Conservation (phyloP, 352 stramenopile species). For the Thalassiosira hispida region DNA sequence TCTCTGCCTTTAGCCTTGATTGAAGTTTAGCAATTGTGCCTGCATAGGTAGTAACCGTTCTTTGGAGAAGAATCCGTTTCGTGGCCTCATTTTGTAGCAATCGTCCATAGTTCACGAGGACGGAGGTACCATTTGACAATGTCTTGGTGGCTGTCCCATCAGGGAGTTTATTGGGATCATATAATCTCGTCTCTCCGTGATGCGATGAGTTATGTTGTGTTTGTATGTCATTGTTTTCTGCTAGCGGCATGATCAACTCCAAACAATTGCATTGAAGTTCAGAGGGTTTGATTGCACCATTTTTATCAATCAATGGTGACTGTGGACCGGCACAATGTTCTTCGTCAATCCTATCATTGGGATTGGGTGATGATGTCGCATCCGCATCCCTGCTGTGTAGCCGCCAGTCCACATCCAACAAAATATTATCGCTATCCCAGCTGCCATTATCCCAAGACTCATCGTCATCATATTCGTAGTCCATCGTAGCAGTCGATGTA, state of each 20-base stretch:
- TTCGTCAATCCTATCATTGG: not conserved
- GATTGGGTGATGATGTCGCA: not conserved
- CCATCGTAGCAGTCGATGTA: not conserved
- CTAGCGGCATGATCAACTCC: slow-evolving; percentile 54
- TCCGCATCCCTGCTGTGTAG: not conserved
- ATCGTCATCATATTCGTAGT: not conserved
- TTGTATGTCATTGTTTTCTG: slow-evolving; percentile 10
- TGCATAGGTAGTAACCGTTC: slow-evolving; percentile 1
- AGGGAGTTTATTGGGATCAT: slow-evolving; percentile 12
- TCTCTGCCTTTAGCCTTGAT: not conserved
- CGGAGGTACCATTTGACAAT: slow-evolving; percentile 52
- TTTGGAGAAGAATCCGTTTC: slow-evolving; percentile 29
- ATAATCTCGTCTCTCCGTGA: slow-evolving; percentile 26
- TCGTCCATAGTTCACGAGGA: slow-evolving; percentile 28
- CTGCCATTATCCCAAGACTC: slow-evolving; percentile 15
- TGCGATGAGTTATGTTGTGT: not conserved
- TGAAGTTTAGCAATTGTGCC: slow-evolving; percentile 5
- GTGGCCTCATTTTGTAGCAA: slow-evolving; percentile 23
- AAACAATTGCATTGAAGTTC: slow-evolving; percentile 60
- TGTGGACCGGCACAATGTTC: not conserved
- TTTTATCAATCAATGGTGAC: not conserved
- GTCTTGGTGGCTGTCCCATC: slow-evolving; percentile 42
- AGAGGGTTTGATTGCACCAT: slow-evolving; percentile 12
- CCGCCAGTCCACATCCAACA: not conserved
- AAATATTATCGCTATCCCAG: slow-evolving; percentile 13